Evolutionary conservation across 192 early-diverging fungal genomes (phyloP).

Genomic region (Mortierella hygrophila): DNA sequence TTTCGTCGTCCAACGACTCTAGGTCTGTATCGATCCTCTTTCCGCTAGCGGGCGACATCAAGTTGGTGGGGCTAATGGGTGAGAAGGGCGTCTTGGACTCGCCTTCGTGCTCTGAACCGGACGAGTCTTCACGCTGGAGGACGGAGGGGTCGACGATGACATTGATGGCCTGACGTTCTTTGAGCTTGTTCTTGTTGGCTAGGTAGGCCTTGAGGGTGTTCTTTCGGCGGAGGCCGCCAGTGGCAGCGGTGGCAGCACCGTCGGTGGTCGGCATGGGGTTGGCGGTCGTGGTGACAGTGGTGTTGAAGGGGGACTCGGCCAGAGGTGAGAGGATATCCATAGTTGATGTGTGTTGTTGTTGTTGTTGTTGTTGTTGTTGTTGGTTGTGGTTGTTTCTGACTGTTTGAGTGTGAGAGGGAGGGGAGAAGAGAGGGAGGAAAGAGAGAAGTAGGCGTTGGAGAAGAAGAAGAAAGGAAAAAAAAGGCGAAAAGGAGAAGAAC

Average conservation of each 20-base stretch:
- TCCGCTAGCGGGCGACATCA: constrained; percentile 33
- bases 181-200: constrained; percentile 58
- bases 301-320: constrained; percentile 24
- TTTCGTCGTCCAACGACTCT: constrained; percentile 35
- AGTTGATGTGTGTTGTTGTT: constrained; percentile 16
- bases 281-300: background rate
- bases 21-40: constrained; percentile 53
- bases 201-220: constrained; percentile 57
- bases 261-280: background rate
- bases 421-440: background rate
- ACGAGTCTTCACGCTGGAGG: constrained; percentile 24
- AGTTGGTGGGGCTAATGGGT: background rate
- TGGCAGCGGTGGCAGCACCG: background rate
- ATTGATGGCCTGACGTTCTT: constrained; percentile 54
- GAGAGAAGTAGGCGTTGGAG: background rate
- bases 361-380: background rate
- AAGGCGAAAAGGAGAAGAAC: background rate
- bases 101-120: background rate
- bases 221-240: constrained; percentile 35
- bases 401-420: background rate
- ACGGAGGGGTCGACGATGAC: constrained; percentile 45
- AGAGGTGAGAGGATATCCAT: constrained; percentile 30
- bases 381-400: background rate
- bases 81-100: background rate
- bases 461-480: background rate